Evolutionary conservation across 805 yeast genomes (phyloP), one percentile per base, ranked within the genome.

Genomic region (Ogataea polymorpha): DNA sequence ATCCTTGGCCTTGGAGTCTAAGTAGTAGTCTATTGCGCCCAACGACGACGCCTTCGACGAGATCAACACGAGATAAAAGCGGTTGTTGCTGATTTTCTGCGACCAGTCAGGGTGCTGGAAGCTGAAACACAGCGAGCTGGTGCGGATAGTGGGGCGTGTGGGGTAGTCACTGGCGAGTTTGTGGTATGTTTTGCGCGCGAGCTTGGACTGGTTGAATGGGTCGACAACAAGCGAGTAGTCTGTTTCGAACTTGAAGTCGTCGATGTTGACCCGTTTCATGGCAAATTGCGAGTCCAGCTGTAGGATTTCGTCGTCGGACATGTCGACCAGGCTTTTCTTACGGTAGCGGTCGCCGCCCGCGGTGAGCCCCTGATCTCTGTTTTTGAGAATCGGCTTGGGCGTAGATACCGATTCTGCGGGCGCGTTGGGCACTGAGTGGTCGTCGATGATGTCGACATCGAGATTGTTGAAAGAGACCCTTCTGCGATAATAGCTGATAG

Each of bases 11-110:
- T 80, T 60, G 32, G 69, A 65, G 29, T 67, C 65, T 13, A 82
- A 54, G 8, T 77, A 66, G 74, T 82, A 86, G 56, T 85, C 91
- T 13, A 86, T 61, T 1, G 86, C 78, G 21, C 79, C 82, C 85
- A 90, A 80, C 0, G 93, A 81, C 59, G 82, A 85, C 34, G 67
- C 68, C 42, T 86, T 67, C 5, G 84, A 87, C 41, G 80, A 70
- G 30, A 86, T 68, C 51, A 81, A 77, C 11, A 80, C 74, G 45
- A 84, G 41, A 42, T 57, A 55, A 30, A 46, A 55, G 36, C 52
- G 56, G 31, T 49, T 48, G 37, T 44, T 49, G 35, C 48, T 51
- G 18, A 47, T 23, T 2, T 47, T 35, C n/a, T 32, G 45, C 15
- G 42, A 42, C 41, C 57, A 71, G 23, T 63, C 58, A 13, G 62